Conservation (phyloP, 768 basidiomycete species). For the Naematelia aurantialba region DNA sequence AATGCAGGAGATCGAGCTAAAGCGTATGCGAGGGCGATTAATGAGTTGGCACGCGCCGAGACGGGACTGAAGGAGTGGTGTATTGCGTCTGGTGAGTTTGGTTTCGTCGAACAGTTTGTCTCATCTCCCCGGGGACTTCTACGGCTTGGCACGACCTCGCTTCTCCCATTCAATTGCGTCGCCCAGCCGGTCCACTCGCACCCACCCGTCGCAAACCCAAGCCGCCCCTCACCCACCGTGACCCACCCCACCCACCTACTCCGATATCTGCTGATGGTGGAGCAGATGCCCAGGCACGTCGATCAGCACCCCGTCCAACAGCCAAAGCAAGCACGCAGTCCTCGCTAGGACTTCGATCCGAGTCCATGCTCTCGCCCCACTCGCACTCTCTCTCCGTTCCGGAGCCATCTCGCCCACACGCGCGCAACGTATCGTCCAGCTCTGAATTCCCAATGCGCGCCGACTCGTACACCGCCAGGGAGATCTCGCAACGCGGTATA, state of each 20-base stretch:
- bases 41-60: slow-evolving; percentile 41
- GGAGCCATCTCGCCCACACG: slow-evolving; percentile 16
- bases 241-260: no score
- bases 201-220: slow-evolving; percentile 2
- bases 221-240: no score
- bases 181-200: neutral
- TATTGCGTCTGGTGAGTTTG: slow-evolving; percentile 30
- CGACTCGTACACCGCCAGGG: slow-evolving; percentile 41
- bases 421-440: slow-evolving; percentile 28
- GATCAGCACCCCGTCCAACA: neutral
- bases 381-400: slow-evolving; percentile 12
- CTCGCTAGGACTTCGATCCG: slow-evolving; percentile 9
- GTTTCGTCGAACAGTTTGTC: neutral
- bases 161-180: no score
- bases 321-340: slow-evolving; percentile 6
- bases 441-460: slow-evolving; percentile 46
- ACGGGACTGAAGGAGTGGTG: slow-evolving; percentile 45
- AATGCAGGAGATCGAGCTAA: slow-evolving; percentile 44
- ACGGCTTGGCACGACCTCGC: no score
- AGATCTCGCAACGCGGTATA: slow-evolving; percentile 36
- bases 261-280: no score
- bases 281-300: slow-evolving; percentile 1
- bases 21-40: slow-evolving; percentile 44
- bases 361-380: slow-evolving; percentile 9
- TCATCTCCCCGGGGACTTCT: no score